phyloP scores from a whole-genome alignment of 345 rosid genomes.

The Arabidopsis arenosa region DNA sequence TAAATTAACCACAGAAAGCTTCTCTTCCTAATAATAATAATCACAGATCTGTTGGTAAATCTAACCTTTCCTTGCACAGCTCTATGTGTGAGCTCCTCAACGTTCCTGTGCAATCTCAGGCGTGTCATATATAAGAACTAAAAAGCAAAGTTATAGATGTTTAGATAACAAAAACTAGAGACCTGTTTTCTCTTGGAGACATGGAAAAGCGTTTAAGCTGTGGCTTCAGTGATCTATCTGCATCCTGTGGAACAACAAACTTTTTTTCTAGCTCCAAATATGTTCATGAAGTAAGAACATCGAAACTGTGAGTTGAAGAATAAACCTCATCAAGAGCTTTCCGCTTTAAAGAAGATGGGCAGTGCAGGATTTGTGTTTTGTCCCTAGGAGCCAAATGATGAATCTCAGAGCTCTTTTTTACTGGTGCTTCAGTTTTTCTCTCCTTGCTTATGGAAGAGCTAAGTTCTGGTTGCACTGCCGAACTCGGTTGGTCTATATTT shows the following conservation, averaged over 20 bases:
- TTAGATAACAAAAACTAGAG: slow-evolving; percentile 2
- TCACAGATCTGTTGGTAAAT: slow-evolving; percentile 3
- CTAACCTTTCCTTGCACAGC: slow-evolving; percentile 52
- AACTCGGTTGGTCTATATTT: slow-evolving; percentile 48
- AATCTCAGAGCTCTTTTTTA: slow-evolving; percentile 34
- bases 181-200: slow-evolving; percentile 75
- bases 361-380: slow-evolving; percentile 44
- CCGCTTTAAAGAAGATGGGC: slow-evolving; percentile 65
- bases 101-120: slow-evolving; percentile 37
- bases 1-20: slow-evolving; percentile 17
- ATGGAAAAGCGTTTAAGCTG: slow-evolving; percentile 61
- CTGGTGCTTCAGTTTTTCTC: slow-evolving; percentile 45
- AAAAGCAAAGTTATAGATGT: slow-evolving; percentile 6
- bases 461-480: slow-evolving; percentile 43
- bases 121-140: slow-evolving; percentile 5
- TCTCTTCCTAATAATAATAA: background rate
- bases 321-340: slow-evolving; percentile 64
- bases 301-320: slow-evolving; percentile 1
- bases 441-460: slow-evolving; percentile 44
- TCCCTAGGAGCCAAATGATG: slow-evolving; percentile 44
- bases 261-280: background rate
- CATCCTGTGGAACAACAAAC: slow-evolving; percentile 50
- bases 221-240: slow-evolving; percentile 53
- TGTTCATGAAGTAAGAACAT: slow-evolving; percentile 1
- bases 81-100: slow-evolving; percentile 24